Percentiles rank a stretch among this genome's conserved stretches.
These are phyloP conservation scores for Euphrasia confusa DNA, from an alignment of 257 asterid genomes.

Conservation along the genomic window DNA sequence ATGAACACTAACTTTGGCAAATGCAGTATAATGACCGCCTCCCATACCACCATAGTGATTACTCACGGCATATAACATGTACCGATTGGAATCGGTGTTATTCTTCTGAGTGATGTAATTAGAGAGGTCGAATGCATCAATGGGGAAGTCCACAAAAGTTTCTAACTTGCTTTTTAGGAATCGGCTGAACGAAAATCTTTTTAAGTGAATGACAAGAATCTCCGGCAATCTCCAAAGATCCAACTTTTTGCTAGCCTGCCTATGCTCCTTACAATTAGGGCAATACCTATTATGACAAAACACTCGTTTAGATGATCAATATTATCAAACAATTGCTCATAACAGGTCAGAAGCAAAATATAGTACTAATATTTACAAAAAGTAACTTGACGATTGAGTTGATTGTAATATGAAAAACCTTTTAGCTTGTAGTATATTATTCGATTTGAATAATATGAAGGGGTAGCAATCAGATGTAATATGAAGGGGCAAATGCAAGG, in stretches of 20 bases:
- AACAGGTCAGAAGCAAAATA: background rate
- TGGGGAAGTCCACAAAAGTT: slow-evolving; percentile 64
- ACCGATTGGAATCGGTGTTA: slow-evolving; percentile 32
- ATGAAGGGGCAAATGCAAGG: no score
- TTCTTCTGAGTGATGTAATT: slow-evolving; percentile 36
- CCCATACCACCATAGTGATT: slow-evolving; percentile 68
- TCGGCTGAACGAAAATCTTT: slow-evolving; percentile 61
- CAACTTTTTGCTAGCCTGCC: slow-evolving; percentile 64
- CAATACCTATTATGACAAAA: slow-evolving; percentile 52
- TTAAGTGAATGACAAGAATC: slow-evolving; percentile 62
- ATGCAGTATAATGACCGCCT: slow-evolving; percentile 78
- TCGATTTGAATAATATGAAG: no score
- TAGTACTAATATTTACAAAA: background rate
- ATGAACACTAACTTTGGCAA: slow-evolving; percentile 49
- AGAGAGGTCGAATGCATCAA: slow-evolving; percentile 56
- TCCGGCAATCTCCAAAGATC: slow-evolving; percentile 85
- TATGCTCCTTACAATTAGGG: slow-evolving; percentile 59
- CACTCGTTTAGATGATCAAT: slow-evolving; percentile 16
- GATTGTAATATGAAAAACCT: no score
- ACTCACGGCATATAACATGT: slow-evolving; percentile 61
- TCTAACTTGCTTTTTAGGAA: slow-evolving; percentile 56
- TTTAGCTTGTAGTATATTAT: no score
- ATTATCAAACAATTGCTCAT: background rate
- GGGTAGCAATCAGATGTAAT: no score
- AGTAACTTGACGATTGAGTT: background rate